These are phyloP conservation scores for Chalciporus pseudorubinellus DNA, from an alignment of 768 basidiomycete species.

Conservation along the genomic window DNA sequence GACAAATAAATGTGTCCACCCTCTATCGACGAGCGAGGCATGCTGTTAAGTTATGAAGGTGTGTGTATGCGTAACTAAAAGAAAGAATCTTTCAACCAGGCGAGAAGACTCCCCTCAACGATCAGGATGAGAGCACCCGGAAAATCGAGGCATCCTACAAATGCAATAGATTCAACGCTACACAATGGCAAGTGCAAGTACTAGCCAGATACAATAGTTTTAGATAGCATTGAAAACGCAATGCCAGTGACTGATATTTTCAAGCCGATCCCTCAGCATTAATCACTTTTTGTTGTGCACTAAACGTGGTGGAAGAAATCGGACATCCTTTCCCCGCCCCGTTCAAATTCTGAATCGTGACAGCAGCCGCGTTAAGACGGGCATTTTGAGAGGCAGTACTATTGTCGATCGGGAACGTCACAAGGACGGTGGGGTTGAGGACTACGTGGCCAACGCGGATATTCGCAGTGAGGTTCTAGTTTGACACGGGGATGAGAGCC, in stretches of 20 bases:
- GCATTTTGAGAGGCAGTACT: slow-evolving; percentile 38
- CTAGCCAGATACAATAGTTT: no score
- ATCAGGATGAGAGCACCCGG: no score
- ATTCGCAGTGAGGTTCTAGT: slow-evolving; percentile 37
- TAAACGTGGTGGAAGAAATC: slow-evolving; percentile 57
- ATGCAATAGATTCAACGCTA: no score
- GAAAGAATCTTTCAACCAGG: no score
- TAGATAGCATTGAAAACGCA: not conserved
- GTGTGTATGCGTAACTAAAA: no score
- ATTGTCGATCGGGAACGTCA: slow-evolving; percentile 45
- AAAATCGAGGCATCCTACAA: no score
- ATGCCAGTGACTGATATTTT: not conserved
- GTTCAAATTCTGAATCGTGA: slow-evolving; percentile 69
- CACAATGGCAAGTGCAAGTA: no score
- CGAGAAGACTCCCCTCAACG: no score
- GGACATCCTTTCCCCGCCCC: slow-evolving; percentile 70
- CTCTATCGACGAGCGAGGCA: no score
- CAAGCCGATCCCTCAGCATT: slow-evolving; percentile 11
- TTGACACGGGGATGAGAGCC: not conserved
- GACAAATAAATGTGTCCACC: no score
- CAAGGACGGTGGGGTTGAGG: slow-evolving; percentile 39
- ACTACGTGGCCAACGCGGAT: slow-evolving; percentile 40
- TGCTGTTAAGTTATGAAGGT: no score
- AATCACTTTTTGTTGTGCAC: slow-evolving; percentile 34
- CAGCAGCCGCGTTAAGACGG: slow-evolving; percentile 55